Evolutionary conservation across 352 stramenopile genomes (phyloP).

Genomic region (Pythium coloratum): DNA sequence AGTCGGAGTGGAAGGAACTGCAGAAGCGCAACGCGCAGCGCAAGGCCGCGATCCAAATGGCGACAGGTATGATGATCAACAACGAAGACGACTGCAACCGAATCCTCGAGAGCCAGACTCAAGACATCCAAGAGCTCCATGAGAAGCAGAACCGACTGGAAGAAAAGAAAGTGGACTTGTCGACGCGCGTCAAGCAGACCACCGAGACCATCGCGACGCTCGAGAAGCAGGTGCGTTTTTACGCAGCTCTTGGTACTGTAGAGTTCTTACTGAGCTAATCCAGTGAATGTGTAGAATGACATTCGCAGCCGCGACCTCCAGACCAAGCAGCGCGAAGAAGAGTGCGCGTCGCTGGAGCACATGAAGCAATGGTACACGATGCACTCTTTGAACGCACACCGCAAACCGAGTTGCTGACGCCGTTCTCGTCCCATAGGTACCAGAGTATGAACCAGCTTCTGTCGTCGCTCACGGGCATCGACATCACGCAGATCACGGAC

Average conservation of each 20-base stretch:
- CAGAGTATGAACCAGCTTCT: constrained; percentile 60
- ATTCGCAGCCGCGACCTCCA: constrained; percentile 65
- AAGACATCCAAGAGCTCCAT: constrained; percentile 71
- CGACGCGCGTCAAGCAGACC: constrained; percentile 62
- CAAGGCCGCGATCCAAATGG: constrained; percentile 70
- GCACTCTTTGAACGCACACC: not conserved
- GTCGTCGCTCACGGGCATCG: constrained; percentile 51
- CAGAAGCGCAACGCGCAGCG: constrained; percentile 72
- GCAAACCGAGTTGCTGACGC: not conserved
- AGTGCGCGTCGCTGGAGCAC: constrained; percentile 64
- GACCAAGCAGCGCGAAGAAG: constrained; percentile 71
- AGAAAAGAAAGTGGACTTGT: constrained; percentile 76
- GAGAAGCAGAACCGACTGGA: constrained; percentile 66
- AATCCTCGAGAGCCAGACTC: constrained; percentile 71
- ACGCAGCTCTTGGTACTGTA: not conserved
- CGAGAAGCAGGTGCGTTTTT: constrained; percentile 48
- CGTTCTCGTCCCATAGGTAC: constrained; percentile 41
- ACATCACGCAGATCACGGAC: constrained; percentile 53
- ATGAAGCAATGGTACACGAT: constrained; percentile 68
- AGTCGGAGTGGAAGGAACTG: constrained; percentile 63
- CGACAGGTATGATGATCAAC: constrained; percentile 70
- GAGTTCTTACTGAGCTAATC: not conserved
- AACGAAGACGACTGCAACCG: constrained; percentile 78
- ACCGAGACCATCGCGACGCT: constrained; percentile 51
- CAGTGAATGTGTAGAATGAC: constrained; percentile 44